Base-by-base conservation (phyloP, 352 stramenopile genomes). In the Globisporangium nodosum region DNA sequence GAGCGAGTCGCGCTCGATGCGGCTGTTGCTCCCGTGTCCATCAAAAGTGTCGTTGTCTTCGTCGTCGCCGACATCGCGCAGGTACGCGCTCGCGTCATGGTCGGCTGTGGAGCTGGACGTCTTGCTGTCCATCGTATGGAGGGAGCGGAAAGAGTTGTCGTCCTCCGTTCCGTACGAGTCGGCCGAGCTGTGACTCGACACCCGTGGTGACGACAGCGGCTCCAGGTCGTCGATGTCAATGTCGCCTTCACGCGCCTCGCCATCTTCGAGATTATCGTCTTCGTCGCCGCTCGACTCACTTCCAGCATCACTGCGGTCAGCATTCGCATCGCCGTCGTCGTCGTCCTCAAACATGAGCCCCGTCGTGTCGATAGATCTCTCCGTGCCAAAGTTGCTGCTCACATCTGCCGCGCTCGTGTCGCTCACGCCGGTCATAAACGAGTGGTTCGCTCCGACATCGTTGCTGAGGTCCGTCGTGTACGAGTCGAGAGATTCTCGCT, bases 11-110 rank as follows among this genome's bases (percentile, higher is more conserved):
- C 65, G 58, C n/a, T 64, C 61, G 27, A 33, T 45, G 2, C 56
- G 67, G 42, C 73, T 63, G 50, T 73, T 71, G 20, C 54, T 64
- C 12, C 55, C 63, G 11, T 74, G 63, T 15, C 51, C 54, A 52
- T 68, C 57, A 37, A 65, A 75, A 24, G 66, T 64, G 3, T 71
- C 69, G 39, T 76, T 63, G 24, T 66, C 59, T 31, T 63, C 69
- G 39, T 75, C 66, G 6, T 78, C 64, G 24, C 65, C 66, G 9
- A 74, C 73, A n/a, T 61, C 51, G 18, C 62, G 58, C 56, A 76
- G 48, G 48, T 76, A 76, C 3, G 52, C 68, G 5, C 56, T 58
- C n/a, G 67, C 64, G 13, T 70, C 60, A 63, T 68, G 20, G 13
- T 37, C 39, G n/a, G 27, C 76, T 49, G 42, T 67, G 62, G 51